phyloP scores from a whole-genome alignment of 441 rosid species.

The Sinapis alba region DNA sequence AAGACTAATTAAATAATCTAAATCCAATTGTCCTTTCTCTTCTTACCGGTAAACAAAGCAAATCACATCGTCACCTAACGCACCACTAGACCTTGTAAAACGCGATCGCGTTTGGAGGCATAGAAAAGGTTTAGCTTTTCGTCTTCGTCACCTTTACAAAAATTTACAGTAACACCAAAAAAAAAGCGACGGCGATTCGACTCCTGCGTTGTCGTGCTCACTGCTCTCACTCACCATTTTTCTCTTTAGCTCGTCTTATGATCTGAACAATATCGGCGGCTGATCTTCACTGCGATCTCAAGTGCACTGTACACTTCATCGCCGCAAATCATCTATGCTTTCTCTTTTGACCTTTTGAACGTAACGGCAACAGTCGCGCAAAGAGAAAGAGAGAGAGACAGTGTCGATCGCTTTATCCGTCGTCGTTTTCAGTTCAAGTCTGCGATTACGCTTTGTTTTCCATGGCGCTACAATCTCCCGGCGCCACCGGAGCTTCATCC shows the following conservation, averaged over 20 bases:
- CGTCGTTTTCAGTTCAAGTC: neutral
- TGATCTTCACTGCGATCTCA: slow-evolving; percentile 6
- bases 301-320: slow-evolving; percentile 12
- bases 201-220: slow-evolving; percentile 19
- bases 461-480: slow-evolving; percentile 43
- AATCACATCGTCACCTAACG: slow-evolving; percentile 30
- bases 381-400: too few relatives aligned
- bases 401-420: slow-evolving; percentile 8
- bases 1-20: neutral
- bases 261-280: too few relatives aligned
- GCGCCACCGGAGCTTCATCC: slow-evolving; percentile 43
- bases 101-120: slow-evolving; percentile 25
- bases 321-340: slow-evolving; percentile 6
- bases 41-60: neutral
- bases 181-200: slow-evolving; percentile 23
- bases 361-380: slow-evolving; percentile 31
- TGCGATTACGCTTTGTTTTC: neutral
- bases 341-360: slow-evolving; percentile 20
- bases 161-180: neutral
- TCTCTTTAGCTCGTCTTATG: neutral
- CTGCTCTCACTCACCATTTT: slow-evolving; percentile 6
- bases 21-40: neutral
- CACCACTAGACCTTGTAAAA: slow-evolving; percentile 19
- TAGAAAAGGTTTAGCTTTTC: neutral
- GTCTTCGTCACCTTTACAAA: neutral